A percentile compares a stretch with the other conserved stretches of the same genome.
phyloP scores from a whole-genome alignment of 768 basidiomycete species.

The Podaxis pistillaris region DNA sequence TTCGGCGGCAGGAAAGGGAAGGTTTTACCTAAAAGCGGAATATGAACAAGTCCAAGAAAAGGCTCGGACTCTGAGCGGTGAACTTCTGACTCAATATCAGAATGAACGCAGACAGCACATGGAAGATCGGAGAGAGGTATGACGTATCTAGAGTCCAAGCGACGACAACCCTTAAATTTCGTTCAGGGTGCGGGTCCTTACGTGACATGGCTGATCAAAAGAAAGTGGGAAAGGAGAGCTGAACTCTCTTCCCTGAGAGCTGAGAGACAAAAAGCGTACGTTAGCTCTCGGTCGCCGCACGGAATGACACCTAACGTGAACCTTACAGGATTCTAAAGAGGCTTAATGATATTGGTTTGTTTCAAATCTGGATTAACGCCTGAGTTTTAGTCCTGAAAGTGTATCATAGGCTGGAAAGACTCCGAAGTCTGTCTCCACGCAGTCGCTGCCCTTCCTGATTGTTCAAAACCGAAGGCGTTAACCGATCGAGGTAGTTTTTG shows the following conservation, averaged over 20 bases:
- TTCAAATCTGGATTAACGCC: too few relatives aligned
- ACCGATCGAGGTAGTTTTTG: background rate
- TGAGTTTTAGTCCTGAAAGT: background rate
- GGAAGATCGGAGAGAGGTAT: background rate
- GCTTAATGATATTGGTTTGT: background rate
- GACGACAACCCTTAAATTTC: background rate
- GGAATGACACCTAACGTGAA: background rate
- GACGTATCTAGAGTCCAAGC: background rate
- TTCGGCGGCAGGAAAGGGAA: background rate
- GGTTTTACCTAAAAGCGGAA: background rate
- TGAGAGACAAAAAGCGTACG: background rate
- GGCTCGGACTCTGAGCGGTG: background rate
- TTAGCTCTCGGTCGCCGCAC: background rate
- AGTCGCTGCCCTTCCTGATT: background rate
- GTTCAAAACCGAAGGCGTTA: conserved; percentile 1
- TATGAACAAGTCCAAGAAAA: background rate
- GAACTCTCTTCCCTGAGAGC: background rate
- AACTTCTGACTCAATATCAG: background rate
- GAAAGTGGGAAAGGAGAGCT: background rate
- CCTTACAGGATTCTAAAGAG: background rate
- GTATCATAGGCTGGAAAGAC: background rate
- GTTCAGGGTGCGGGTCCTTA: background rate
- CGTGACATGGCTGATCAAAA: background rate
- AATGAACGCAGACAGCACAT: background rate
- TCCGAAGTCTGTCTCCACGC: background rate